Conservation (phyloP, 2,329 filamentous ascomycete genomes). For the Orbilia javanica region DNA sequence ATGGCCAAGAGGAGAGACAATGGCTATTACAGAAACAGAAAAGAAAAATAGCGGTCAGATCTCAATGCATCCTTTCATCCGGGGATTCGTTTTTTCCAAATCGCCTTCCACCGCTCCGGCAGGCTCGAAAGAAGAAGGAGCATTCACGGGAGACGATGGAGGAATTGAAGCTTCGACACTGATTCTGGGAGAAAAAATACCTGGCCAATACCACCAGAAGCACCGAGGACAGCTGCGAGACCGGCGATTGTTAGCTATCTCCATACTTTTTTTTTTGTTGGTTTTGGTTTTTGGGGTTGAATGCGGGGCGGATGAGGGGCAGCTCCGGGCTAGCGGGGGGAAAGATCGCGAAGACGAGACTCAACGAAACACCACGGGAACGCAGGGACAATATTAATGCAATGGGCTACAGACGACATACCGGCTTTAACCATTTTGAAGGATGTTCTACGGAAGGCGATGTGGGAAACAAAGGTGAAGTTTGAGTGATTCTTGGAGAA, state of each 20-base stretch:
- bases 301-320: constrained; percentile 46
- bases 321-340: constrained; percentile 32
- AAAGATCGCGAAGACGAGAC: neutral
- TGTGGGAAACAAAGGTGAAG: constrained; percentile 1
- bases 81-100: neutral
- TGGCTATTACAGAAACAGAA: constrained; percentile 72
- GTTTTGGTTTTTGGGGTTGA: constrained; percentile 2
- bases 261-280: neutral
- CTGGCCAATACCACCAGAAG: constrained; percentile 98
- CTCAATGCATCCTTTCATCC: constrained; percentile 21
- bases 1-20: constrained; percentile 96
- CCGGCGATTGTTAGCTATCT: constrained; percentile 34
- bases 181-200: constrained; percentile 69
- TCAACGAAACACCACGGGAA: constrained; percentile 34
- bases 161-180: constrained; percentile 18
- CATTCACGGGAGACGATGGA: neutral
- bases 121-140: neutral
- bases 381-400: neutral
- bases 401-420: constrained; percentile 65
- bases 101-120: neutral
- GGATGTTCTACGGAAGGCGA: constrained; percentile 12
- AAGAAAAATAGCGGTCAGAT: constrained; percentile 26
- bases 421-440: constrained; percentile 74
- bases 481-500: neutral
- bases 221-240: constrained; percentile 82